Base-by-base conservation (phyloP, 768 basidiomycete species). In the Psilocybe sp. region DNA sequence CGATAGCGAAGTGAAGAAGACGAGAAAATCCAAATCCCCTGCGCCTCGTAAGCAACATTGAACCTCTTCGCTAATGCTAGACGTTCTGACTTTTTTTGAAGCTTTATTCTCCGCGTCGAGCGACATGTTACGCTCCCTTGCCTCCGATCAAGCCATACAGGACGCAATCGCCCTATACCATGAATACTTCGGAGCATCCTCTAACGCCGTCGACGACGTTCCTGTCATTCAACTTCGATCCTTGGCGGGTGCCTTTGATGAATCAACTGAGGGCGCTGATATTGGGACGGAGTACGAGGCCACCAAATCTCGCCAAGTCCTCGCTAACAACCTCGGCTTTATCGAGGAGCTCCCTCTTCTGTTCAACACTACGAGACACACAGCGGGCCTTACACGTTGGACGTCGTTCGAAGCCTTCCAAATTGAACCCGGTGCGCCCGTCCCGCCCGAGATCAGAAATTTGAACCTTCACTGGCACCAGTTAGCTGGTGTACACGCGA, bases 401-500 rank as follows among this genome's bases (percentile, higher is more conserved):
- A 49, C 57, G 1, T 16, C 54, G 7, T 15, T 43, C 3, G 36
- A 54, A 4, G 40, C 41, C 1, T 28, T 20, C 3, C 37, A n/a
- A n/a, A n/a, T 47, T 12, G 13, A 20, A 9, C 28, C 47, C 7
- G 2, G 15, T 5, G 28, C 33, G 2, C n/a, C 41, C 5, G 20
- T 42, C 20, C 14, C 31, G 0, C 48, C 50, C 1, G 14, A 14
- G 20, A 13, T 46, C 23, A 40, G 39, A 16, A 15, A 34, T 34
- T 37, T 61, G 0, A 15, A 18, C 2, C 50, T 62, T 1, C 63
- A 62, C 15, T 68, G 65, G 64, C 66, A 69, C 37, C 64, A 65
- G 44, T 16, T 60, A 0, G 60, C 59, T 5, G 61, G 64, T 2
- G 32, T 61, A 0, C 63, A 64, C 32, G 46, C 60, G 1, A 57